phyloP scores from a whole-genome alignment of 208 protist species.

The Wallacemonas sp. region DNA sequence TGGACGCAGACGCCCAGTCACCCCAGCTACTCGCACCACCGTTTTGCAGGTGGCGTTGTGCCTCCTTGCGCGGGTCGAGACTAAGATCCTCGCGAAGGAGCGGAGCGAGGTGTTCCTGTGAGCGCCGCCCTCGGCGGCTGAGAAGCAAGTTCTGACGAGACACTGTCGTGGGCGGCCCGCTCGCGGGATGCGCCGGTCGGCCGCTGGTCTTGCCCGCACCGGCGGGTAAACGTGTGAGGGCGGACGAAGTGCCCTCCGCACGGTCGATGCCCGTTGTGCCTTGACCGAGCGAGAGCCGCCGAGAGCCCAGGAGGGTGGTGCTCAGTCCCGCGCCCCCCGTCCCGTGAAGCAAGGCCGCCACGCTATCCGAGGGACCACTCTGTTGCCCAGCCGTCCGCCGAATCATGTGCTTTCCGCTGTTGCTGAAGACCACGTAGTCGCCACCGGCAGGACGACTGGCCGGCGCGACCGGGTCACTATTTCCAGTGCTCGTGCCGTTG shows the following conservation, averaged over 20 bases:
- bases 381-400: neutral
- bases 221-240: neutral
- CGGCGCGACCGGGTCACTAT: too few relatives aligned
- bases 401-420: constrained; percentile 5
- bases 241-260: neutral
- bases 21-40: too few relatives aligned
- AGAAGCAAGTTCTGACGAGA: constrained; percentile 5
- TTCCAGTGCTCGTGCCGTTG: too few relatives aligned
- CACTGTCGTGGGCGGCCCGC: neutral
- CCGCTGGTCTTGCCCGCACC: neutral
- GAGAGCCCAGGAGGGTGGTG: neutral
- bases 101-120: constrained; percentile 4
- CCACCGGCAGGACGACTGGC: neutral
- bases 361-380: neutral
- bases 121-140: constrained; percentile 5
- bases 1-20: too few relatives aligned
- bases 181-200: neutral
- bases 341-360: neutral
- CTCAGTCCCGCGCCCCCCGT: neutral
- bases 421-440: constrained; percentile 6
- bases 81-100: neutral
- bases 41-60: constrained; percentile 1
- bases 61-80: constrained; percentile 4
- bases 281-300: neutral
- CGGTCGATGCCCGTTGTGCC: neutral